phyloP scores from a whole-genome alignment of 1,284 basidiomycete species.

The Melanopsichium pennsylvanicum region DNA sequence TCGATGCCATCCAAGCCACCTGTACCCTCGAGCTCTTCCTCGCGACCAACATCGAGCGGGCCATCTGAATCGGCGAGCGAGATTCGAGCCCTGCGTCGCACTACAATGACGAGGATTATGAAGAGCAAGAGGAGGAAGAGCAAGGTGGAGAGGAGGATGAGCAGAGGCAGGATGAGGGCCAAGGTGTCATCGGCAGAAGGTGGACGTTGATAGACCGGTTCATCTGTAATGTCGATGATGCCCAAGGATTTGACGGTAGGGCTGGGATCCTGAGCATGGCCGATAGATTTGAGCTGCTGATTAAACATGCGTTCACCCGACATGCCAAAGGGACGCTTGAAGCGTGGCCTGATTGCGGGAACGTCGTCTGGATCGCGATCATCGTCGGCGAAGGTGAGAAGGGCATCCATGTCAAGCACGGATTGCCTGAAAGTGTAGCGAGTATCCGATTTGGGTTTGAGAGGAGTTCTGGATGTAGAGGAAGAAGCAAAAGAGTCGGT shows the following conservation, averaged over 20 bases:
- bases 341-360: constrained; percentile 19
- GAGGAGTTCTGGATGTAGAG: constrained; percentile 12
- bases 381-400: constrained; percentile 22
- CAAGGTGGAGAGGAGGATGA: constrained; percentile 87
- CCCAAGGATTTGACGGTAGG: constrained; percentile 25
- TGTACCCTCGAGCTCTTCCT: constrained; percentile 76
- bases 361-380: constrained; percentile 7
- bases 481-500: constrained; percentile 14
- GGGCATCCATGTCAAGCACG: constrained; percentile 38
- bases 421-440: constrained; percentile 23
- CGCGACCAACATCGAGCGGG: constrained; percentile 88
- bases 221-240: constrained; percentile 20
- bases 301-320: constrained; percentile 31
- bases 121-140: constrained; percentile 75
- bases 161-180: constrained; percentile 69
- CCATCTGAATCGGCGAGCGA: constrained; percentile 85
- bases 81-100: constrained; percentile 50
- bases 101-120: constrained; percentile 59
- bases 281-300: constrained; percentile 38
- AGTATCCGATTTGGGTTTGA: constrained; percentile 1
- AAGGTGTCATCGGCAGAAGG: constrained; percentile 45
- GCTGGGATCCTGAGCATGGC: constrained; percentile 32
- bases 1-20: constrained; percentile 91
- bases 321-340: constrained; percentile 38
- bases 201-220: constrained; percentile 43